Conservation (phyloP, 441 rosid species). For the Corymbia calophylla region DNA sequence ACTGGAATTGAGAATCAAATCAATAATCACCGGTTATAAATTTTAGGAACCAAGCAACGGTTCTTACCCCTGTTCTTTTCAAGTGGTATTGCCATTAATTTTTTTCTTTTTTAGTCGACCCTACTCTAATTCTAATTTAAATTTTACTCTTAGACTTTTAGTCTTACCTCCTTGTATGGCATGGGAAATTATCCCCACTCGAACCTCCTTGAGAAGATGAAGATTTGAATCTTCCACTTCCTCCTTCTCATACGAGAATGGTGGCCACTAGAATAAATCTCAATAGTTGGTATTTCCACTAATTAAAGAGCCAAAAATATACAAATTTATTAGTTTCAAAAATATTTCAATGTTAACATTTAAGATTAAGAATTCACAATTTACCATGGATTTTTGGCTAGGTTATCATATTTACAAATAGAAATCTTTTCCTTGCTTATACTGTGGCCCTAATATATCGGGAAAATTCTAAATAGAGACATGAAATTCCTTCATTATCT, state of each 20-base stretch:
- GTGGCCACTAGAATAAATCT: too few relatives aligned
- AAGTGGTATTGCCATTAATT: not conserved
- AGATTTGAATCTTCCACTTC: too few relatives aligned
- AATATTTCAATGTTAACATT: not conserved
- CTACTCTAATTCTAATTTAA: too few relatives aligned
- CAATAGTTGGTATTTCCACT: not conserved
- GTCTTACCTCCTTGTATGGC: too few relatives aligned
- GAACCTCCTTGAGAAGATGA: too few relatives aligned
- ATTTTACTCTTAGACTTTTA: too few relatives aligned
- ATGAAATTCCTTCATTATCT: too few relatives aligned
- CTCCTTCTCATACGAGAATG: too few relatives aligned
- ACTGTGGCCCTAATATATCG: not conserved
- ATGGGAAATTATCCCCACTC: too few relatives aligned
- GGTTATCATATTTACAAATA: not conserved
- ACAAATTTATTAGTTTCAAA: not conserved
- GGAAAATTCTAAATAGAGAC: too few relatives aligned
- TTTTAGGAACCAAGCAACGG: not conserved
- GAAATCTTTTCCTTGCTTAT: not conserved
- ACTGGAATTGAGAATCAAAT: not conserved
- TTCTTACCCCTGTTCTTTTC: not conserved
- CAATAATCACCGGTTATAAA: not conserved
- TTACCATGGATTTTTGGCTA: not conserved
- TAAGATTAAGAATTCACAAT: not conserved
- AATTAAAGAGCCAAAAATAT: not conserved
- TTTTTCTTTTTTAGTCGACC: too few relatives aligned